Evolutionary conservation across 768 basidiomycete genomes (phyloP).

Genomic region (Lepiota subincarnata): DNA sequence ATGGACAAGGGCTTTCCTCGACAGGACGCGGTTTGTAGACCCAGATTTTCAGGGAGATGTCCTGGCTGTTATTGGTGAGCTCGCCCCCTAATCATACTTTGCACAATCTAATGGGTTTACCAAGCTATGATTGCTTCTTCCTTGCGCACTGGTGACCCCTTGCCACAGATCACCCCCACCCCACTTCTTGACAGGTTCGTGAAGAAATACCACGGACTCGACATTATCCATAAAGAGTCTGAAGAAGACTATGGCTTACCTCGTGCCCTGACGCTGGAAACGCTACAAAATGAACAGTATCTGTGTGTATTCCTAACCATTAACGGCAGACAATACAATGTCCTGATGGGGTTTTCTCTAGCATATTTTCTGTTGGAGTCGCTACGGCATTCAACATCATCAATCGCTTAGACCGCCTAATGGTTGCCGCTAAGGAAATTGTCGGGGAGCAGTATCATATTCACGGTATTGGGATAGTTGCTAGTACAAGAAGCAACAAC

Average conservation of each 20-base stretch:
- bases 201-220: slow-evolving; percentile 50
- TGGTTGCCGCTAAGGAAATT: slow-evolving; percentile 80
- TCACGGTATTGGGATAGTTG: slow-evolving; percentile 50
- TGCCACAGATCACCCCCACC: slow-evolving; percentile 86
- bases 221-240: slow-evolving; percentile 64
- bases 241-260: slow-evolving; percentile 78
- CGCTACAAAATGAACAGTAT: slow-evolving; percentile 75
- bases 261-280: slow-evolving; percentile 63
- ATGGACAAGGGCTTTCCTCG: slow-evolving; percentile 76
- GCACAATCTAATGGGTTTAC: background rate
- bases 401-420: slow-evolving; percentile 69
- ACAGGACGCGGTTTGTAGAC: slow-evolving; percentile 71
- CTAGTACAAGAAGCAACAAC: background rate
- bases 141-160: slow-evolving; percentile 64
- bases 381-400: slow-evolving; percentile 66
- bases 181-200: slow-evolving; percentile 52
- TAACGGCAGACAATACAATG: background rate
- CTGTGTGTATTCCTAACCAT: slow-evolving; percentile 41
- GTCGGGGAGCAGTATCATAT: slow-evolving; percentile 88
- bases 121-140: slow-evolving; percentile 75
- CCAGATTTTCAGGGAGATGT: slow-evolving; percentile 82
- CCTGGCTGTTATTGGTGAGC: slow-evolving; percentile 72
- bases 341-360: slow-evolving; percentile 19
- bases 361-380: slow-evolving; percentile 70
- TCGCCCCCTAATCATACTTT: background rate